These are phyloP conservation scores for Nigrograna mackinnonii DNA, from an alignment of 2,329 filamentous ascomycete genomes.

Conservation along the genomic window DNA sequence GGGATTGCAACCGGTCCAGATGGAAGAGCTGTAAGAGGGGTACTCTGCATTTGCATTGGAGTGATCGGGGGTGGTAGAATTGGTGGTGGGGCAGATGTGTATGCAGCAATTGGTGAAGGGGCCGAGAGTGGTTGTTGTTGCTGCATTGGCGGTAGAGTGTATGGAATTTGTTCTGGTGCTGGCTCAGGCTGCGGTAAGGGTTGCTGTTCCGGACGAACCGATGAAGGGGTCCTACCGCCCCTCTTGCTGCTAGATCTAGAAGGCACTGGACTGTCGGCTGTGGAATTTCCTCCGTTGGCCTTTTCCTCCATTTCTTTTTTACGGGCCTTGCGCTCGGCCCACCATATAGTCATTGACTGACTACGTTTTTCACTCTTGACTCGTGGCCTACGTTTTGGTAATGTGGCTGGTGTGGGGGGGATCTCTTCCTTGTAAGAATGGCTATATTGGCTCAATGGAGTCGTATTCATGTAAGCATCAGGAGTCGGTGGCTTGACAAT, in stretches of 20 bases:
- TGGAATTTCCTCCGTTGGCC: slow-evolving; percentile 18
- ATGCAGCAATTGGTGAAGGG: slow-evolving; percentile 23
- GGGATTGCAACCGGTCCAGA: slow-evolving; percentile 12
- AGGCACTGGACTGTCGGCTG: slow-evolving; percentile 16
- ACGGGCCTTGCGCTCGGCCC: slow-evolving; percentile 47
- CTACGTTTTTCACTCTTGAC: slow-evolving; percentile 50
- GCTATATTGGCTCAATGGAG: slow-evolving; percentile 36
- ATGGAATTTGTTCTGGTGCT: neutral
- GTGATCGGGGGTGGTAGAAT: slow-evolving; percentile 19
- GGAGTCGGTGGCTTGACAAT: slow-evolving; percentile 25
- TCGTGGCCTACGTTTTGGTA: slow-evolving; percentile 37
- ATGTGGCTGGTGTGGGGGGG: slow-evolving; percentile 18
- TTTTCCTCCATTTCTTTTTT: slow-evolving; percentile 37
- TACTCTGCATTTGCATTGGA: slow-evolving; percentile 28
- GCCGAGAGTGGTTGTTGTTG: neutral
- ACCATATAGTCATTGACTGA: slow-evolving; percentile 51
- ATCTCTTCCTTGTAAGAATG: slow-evolving; percentile 30
- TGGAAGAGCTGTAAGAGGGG: slow-evolving; percentile 26
- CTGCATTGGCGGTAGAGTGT: neutral
- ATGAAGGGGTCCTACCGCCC: neutral
- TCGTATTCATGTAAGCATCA: slow-evolving; percentile 39
- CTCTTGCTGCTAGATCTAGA: slow-evolving; percentile 6
- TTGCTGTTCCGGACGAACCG: neutral
- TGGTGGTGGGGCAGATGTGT: slow-evolving; percentile 1
- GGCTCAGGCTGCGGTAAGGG: neutral